phyloP scores from a whole-genome alignment of 2,329 filamentous ascomycete species.

The Fusarium pseudonygamai region DNA sequence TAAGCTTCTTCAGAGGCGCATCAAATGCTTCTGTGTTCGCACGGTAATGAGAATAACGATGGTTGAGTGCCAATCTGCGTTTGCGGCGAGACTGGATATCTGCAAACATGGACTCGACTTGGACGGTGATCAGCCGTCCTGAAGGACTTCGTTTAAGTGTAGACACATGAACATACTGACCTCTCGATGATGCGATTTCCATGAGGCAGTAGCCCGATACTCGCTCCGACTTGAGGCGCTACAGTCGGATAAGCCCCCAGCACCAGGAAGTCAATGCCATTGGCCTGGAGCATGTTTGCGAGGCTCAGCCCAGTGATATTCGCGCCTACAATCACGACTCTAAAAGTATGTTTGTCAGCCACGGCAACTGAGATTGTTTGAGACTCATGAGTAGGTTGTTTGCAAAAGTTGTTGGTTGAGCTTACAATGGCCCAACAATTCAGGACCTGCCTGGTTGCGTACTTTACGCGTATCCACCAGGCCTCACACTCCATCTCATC shows the following conservation, averaged over 20 bases:
- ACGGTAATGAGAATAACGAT: background rate
- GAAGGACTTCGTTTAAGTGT: background rate
- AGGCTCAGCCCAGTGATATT: background rate
- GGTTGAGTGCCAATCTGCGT: background rate
- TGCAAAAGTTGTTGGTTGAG: background rate
- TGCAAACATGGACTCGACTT: background rate
- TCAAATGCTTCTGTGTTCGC: background rate
- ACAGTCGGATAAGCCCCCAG: background rate
- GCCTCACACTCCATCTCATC: background rate
- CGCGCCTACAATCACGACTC: background rate
- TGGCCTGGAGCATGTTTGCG: constrained; percentile 1
- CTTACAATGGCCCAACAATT: background rate
- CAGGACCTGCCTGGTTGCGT: background rate
- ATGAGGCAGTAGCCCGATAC: background rate
- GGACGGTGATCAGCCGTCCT: background rate
- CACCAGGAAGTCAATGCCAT: background rate
- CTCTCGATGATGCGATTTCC: background rate
- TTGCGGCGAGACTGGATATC: background rate
- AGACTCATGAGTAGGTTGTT: too few relatives aligned
- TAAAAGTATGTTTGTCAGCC: background rate
- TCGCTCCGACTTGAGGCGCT: background rate
- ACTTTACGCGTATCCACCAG: background rate
- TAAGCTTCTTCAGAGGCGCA: background rate
- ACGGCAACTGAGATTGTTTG: background rate
- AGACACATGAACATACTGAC: too few relatives aligned